Evolutionary conservation across 1,139 yeast species (phyloP), one percentile per base, ranked within the genome.

Genomic region (Starmera stellimalicola): DNA sequence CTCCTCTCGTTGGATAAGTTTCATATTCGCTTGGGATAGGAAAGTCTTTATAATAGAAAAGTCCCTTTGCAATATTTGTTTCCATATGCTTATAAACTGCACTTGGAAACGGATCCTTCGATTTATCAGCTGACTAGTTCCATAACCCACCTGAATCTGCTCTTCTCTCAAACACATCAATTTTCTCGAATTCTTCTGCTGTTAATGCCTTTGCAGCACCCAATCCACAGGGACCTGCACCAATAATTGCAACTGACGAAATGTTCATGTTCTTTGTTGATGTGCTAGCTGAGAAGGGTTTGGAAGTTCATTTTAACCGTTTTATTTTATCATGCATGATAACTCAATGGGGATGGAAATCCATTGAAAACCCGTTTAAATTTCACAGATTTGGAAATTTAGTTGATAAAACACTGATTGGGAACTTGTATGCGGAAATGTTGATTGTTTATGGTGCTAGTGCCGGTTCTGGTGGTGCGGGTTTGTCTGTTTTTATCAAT

Each of bases 221-320:
- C 9, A 73, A 60, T 4, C 83, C 84, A 28, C 71, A 62, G 0
- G 83, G 81, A 1, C 85, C 85, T 6, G 71, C 80, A 3, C 84
- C 84, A 28, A 74, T 58, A 8, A 68, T 61, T 4, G 72, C 72
- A 15, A 68, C 54, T 17, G n/a, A n/a, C n/a, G n/a, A n/a, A n/a
- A n/a, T n/a, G n/a, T n/a, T n/a, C n/a, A n/a, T n/a, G n/a, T n/a
- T n/a, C n/a, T n/a, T n/a, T n/a, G n/a, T n/a, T n/a, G n/a, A n/a
- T n/a, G n/a, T n/a, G n/a, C n/a, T n/a, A n/a, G n/a, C n/a, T n/a
- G n/a, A n/a, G n/a, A n/a, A n/a, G n/a, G n/a, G n/a, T n/a, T n/a
- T n/a, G n/a, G n/a, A n/a, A n/a, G n/a, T n/a, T n/a, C n/a, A n/a
- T n/a, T n/a, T n/a, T n/a, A n/a, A n/a, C n/a, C n/a, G n/a, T n/a